phyloP scores from a whole-genome alignment of 495 filamentous ascomycete species.

The Corynascus novoguineensis region DNA sequence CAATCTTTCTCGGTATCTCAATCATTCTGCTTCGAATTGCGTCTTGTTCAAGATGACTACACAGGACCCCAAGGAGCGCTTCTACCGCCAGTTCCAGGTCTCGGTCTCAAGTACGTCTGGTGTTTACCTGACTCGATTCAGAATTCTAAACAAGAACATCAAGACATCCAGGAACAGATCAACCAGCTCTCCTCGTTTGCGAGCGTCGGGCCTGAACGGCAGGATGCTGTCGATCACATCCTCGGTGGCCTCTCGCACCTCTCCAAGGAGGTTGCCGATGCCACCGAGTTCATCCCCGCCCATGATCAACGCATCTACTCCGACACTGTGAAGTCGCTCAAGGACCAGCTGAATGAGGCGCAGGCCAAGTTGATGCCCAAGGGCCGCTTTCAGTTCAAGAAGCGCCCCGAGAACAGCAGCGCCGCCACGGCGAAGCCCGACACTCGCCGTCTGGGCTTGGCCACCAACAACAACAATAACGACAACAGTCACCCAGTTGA shows the following conservation, averaged over 20 bases:
- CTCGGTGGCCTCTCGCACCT: conserved; percentile 40
- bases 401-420: conserved; percentile 18
- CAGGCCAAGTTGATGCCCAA: conserved; percentile 38
- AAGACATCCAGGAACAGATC: conserved; percentile 43
- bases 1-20: not conserved
- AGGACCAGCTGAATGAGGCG: conserved; percentile 40
- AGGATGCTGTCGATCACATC: conserved; percentile 42
- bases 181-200: conserved; percentile 30
- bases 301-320: conserved; percentile 44
- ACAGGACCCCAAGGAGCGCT: conserved; percentile 56
- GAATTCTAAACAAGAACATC: not conserved
- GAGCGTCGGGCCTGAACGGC: conserved; percentile 39
- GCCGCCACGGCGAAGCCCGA: not conserved
- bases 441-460: conserved; percentile 4
- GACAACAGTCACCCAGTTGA: conserved; percentile 14
- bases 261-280: conserved; percentile 42
- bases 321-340: conserved; percentile 39
- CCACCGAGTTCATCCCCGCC: conserved; percentile 38
- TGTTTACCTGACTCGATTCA: not conserved
- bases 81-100: conserved; percentile 74
- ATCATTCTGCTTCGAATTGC: not conserved
- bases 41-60: not conserved
- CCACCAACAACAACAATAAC: not conserved
- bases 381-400: conserved; percentile 45
- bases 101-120: conserved; percentile 56